These are phyloP conservation scores for Coniella lustricola DNA, from an alignment of 2,329 filamentous ascomycete species.

Conservation along the genomic window DNA sequence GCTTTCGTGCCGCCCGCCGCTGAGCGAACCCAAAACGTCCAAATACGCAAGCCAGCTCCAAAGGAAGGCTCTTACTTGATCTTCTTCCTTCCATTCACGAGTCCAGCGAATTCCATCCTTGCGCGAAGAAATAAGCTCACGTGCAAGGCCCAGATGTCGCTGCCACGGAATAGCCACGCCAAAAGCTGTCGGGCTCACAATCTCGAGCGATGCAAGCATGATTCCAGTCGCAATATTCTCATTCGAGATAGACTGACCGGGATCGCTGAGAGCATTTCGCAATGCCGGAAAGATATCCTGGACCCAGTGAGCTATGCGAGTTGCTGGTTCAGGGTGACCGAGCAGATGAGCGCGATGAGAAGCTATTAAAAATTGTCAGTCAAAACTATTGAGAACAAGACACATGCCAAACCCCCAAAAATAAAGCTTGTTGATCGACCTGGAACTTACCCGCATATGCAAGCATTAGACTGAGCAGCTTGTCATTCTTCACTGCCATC, in stretches of 20 bases:
- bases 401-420: neutral
- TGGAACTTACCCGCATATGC: slow-evolving; percentile 56
- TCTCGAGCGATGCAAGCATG: slow-evolving; percentile 77
- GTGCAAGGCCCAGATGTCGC: slow-evolving; percentile 66
- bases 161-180: slow-evolving; percentile 78
- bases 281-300: slow-evolving; percentile 70
- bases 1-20: slow-evolving; percentile 45
- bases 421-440: neutral
- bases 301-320: slow-evolving; percentile 75
- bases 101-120: slow-evolving; percentile 40
- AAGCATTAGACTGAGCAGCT: slow-evolving; percentile 69
- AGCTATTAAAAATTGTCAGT: slow-evolving; percentile 33
- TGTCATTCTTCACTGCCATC: slow-evolving; percentile 62
- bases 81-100: slow-evolving; percentile 37
- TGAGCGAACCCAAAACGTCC: slow-evolving; percentile 69
- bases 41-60: slow-evolving; percentile 80
- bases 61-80: slow-evolving; percentile 64
- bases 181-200: slow-evolving; percentile 75
- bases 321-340: slow-evolving; percentile 64
- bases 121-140: slow-evolving; percentile 65
- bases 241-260: slow-evolving; percentile 58
- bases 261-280: slow-evolving; percentile 56
- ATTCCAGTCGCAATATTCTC: slow-evolving; percentile 73
- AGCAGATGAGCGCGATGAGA: slow-evolving; percentile 72
- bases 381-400: no score